Conservation (phyloP, 805 yeast species). For the Metschnikowia gruessii region DNA sequence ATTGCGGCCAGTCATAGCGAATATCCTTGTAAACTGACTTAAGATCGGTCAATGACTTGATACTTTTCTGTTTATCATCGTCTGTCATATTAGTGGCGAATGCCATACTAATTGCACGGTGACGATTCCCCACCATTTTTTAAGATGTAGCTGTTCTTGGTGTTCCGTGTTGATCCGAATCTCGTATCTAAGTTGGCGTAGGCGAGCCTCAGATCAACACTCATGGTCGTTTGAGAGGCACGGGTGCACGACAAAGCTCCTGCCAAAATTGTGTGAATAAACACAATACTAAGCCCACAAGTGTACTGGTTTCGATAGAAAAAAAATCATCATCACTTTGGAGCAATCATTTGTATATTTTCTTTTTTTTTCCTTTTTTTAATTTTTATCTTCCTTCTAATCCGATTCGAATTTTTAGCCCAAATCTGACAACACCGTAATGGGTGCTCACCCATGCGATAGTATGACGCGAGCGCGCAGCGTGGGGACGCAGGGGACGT, state of each 20-base stretch:
- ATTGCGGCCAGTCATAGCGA: slow-evolving; percentile 44
- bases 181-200: neutral
- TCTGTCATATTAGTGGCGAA: slow-evolving; percentile 21
- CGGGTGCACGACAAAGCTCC: neutral
- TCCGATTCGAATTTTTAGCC: too few relatives aligned
- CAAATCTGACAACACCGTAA: too few relatives aligned
- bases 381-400: too few relatives aligned
- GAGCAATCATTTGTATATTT: too few relatives aligned
- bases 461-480: neutral
- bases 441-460: too few relatives aligned
- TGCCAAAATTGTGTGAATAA: too few relatives aligned
- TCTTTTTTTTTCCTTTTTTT: too few relatives aligned
- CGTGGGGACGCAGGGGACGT: neutral
- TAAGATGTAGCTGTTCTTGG: neutral
- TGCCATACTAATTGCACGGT: slow-evolving; percentile 25
- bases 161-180: neutral
- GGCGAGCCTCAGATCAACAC: slow-evolving; percentile 3
- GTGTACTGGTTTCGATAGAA: too few relatives aligned
- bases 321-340: too few relatives aligned
- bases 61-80: slow-evolving; percentile 18
- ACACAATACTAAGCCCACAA: too few relatives aligned
- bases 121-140: slow-evolving; percentile 21
- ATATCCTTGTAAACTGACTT: slow-evolving; percentile 36
- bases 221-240: neutral
- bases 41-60: slow-evolving; percentile 29